Evolutionary conservation across 768 basidiomycete species (phyloP).

Genomic region (Calocera cornea): DNA sequence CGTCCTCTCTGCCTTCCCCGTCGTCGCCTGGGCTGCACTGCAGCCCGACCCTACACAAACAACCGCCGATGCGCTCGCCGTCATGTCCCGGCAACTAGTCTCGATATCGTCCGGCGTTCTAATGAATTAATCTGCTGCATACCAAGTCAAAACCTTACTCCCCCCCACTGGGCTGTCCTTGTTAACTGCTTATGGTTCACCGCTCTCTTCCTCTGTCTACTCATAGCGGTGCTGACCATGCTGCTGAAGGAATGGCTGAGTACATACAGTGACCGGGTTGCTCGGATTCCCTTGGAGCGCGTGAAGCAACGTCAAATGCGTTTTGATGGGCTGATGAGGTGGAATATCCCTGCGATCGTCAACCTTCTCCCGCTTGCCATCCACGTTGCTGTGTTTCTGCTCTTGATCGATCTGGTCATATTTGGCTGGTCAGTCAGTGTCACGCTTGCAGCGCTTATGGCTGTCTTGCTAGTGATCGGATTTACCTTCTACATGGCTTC

Average conservation of each 20-base stretch:
- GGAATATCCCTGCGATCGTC: slow-evolving; percentile 30
- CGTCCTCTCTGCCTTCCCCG: slow-evolving; percentile 20
- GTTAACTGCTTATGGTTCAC: slow-evolving; percentile 33
- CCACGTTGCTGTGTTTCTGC: slow-evolving; percentile 36
- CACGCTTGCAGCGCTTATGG: too few relatives aligned
- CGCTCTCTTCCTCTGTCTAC: slow-evolving; percentile 28
- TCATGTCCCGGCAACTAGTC: not conserved
- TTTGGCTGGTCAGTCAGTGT: slow-evolving; percentile 28
- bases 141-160: slow-evolving; percentile 5
- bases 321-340: slow-evolving; percentile 28
- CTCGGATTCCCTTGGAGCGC: slow-evolving; percentile 20
- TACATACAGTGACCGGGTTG: slow-evolving; percentile 25
- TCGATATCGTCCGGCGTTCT: too few relatives aligned
- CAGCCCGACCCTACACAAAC: slow-evolving; percentile 14
- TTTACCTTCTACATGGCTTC: too few relatives aligned
- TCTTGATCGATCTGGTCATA: slow-evolving; percentile 36
- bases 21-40: slow-evolving; percentile 18
- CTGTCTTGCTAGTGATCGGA: too few relatives aligned
- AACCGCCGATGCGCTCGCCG: not conserved
- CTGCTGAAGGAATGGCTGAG: slow-evolving; percentile 39
- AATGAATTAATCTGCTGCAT: not conserved
- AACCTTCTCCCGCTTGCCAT: slow-evolving; percentile 34
- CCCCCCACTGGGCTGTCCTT: slow-evolving; percentile 25
- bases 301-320: slow-evolving; percentile 33
- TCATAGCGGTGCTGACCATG: slow-evolving; percentile 30